phyloP scores from a whole-genome alignment of 306 rosid species.

The Citrullus amarus region DNA sequence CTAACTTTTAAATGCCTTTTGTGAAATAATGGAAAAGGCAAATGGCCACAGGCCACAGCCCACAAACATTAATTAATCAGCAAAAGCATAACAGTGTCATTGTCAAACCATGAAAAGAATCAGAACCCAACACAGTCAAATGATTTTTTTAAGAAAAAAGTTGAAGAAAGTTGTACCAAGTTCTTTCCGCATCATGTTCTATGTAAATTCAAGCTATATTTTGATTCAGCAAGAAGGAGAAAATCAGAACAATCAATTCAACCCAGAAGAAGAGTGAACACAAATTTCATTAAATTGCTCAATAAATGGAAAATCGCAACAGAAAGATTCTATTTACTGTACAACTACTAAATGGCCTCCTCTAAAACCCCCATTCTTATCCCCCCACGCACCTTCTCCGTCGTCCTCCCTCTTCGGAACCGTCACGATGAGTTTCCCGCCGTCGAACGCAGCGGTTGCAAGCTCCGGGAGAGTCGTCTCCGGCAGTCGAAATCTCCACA shows the following conservation, averaged over 20 bases:
- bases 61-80: not conserved
- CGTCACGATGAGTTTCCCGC: constrained; percentile 81
- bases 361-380: constrained; percentile 24
- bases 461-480: constrained; percentile 82
- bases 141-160: not conserved
- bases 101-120: not conserved
- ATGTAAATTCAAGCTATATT: not conserved
- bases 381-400: constrained; percentile 29
- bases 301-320: not conserved
- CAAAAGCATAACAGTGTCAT: not conserved
- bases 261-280: not conserved
- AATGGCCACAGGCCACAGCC: not conserved
- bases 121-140: not conserved
- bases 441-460: constrained; percentile 62
- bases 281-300: not conserved
- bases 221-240: not conserved
- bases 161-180: not conserved
- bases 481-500: constrained; percentile 95
- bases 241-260: not conserved
- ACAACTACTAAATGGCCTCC: constrained; percentile 77
- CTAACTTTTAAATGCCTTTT: not conserved
- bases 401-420: constrained; percentile 60
- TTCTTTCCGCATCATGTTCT: not conserved
- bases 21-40: not conserved
- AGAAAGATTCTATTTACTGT: constrained; percentile 26